These are phyloP conservation scores for Fusarium fujikuroi DNA, from an alignment of 2,329 filamentous ascomycete genomes.

Conservation along the genomic window DNA sequence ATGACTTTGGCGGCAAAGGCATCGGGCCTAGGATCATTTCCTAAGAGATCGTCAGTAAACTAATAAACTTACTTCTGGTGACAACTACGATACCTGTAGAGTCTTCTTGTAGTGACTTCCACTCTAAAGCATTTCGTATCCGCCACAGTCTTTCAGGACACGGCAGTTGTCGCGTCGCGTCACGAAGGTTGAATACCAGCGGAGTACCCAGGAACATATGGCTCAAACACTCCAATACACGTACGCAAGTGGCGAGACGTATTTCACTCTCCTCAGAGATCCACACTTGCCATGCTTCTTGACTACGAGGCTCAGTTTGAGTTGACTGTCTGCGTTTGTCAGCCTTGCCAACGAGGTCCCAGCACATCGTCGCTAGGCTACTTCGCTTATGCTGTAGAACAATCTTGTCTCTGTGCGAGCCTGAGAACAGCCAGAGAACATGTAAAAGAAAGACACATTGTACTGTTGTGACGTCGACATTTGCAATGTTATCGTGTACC, in stretches of 20 bases:
- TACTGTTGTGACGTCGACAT: background rate
- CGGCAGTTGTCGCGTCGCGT: background rate
- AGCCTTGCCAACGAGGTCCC: background rate
- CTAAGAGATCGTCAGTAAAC: rapidly evolving
- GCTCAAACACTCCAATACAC: background rate
- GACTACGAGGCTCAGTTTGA: rapidly evolving
- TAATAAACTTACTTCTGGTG: rapidly evolving
- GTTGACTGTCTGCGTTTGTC: background rate
- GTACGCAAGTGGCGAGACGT: background rate
- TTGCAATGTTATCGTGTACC: background rate
- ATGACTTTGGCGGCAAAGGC: background rate
- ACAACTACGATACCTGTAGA: background rate
- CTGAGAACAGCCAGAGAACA: background rate
- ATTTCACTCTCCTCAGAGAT: background rate
- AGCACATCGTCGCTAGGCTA: background rate
- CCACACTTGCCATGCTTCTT: background rate
- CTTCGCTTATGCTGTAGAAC: background rate
- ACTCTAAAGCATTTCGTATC: rapidly evolving
- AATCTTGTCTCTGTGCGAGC: background rate
- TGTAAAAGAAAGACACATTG: background rate
- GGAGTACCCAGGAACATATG: background rate
- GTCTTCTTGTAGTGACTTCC: background rate
- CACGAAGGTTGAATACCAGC: rapidly evolving
- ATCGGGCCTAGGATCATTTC: rapidly evolving
- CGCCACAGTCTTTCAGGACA: background rate